Evolutionary conservation across 1,139 yeast genomes (phyloP).

Genomic region (Yamadazyma triangularis): DNA sequence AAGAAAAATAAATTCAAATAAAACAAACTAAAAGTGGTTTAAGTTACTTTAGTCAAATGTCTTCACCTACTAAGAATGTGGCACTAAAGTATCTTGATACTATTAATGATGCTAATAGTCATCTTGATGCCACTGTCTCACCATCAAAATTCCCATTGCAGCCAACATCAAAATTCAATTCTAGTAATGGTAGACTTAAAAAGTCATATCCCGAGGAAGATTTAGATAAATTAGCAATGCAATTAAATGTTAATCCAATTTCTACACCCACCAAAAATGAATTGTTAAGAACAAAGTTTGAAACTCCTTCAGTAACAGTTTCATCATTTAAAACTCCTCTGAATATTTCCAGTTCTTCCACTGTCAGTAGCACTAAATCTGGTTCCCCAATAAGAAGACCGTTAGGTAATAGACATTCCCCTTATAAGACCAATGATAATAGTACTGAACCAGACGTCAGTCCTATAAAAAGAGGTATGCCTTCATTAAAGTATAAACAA

Average conservation of each 20-base stretch:
- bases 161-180: slow-evolving; percentile 27
- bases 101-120: slow-evolving; percentile 16
- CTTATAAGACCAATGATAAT: slow-evolving; percentile 1
- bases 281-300: slow-evolving; percentile 32
- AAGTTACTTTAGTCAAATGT: too few relatives aligned
- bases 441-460: slow-evolving; percentile 9
- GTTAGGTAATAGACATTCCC: too few relatives aligned
- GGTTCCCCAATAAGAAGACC: slow-evolving; percentile 19
- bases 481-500: slow-evolving; percentile 12
- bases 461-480: slow-evolving; percentile 10
- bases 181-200: slow-evolving; percentile 10
- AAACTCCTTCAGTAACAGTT: slow-evolving; percentile 43
- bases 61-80: slow-evolving; percentile 23
- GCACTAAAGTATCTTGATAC: slow-evolving; percentile 34
- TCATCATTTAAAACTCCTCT: slow-evolving; percentile 37
- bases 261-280: slow-evolving; percentile 26
- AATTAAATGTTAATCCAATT: slow-evolving; percentile 27
- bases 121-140: slow-evolving; percentile 4
- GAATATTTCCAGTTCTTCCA: slow-evolving; percentile 17
- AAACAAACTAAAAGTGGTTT: slow-evolving; percentile 1
- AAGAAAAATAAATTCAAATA: slow-evolving; percentile 1
- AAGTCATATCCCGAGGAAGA: slow-evolving; percentile 22
- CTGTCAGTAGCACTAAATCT: slow-evolving; percentile 14
- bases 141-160: slow-evolving; percentile 25
- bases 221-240: slow-evolving; percentile 37